Conservation (phyloP, 768 basidiomycete genomes). For the Pleurotus giganteus region DNA sequence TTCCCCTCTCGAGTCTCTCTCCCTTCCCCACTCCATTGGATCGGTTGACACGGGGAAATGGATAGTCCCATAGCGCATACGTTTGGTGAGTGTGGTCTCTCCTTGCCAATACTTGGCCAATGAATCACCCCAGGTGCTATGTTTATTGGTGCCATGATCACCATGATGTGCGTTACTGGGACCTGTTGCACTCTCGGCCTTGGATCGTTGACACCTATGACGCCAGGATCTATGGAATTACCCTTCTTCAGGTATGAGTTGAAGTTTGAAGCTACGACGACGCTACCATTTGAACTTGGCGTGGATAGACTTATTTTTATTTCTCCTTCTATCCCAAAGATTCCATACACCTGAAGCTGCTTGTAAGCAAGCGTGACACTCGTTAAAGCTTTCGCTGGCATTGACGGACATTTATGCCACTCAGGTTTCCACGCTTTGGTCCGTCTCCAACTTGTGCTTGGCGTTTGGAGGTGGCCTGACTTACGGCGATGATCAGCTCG, state of each 20-base stretch:
- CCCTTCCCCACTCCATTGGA: background rate
- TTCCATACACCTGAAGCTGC: constrained; percentile 25
- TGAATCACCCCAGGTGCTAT: constrained; percentile 4
- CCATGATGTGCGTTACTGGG: background rate
- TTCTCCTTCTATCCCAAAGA: constrained; percentile 39
- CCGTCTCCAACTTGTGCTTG: constrained; percentile 11
- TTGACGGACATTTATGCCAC: background rate
- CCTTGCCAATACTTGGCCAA: too few species aligned
- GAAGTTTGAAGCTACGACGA: background rate
- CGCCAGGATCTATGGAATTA: constrained; percentile 40
- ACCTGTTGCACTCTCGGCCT: constrained; percentile 20
- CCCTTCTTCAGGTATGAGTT: constrained; percentile 36
- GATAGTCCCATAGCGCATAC: background rate
- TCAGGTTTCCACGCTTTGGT: constrained; percentile 36
- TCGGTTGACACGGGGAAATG: background rate
- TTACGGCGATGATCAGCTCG: constrained; percentile 24
- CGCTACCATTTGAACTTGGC: background rate
- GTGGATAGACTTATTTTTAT: constrained; percentile 40
- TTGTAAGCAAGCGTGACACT: constrained; percentile 24
- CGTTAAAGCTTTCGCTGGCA: background rate
- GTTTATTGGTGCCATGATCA: constrained; percentile 7
- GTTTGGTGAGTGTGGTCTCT: background rate
- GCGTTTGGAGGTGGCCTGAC: background rate
- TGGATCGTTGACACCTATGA: constrained; percentile 36
- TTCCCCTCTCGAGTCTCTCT: background rate